Conservation (phyloP, 139 green algal species). For the Astrephomene gubernaculifera region DNA sequence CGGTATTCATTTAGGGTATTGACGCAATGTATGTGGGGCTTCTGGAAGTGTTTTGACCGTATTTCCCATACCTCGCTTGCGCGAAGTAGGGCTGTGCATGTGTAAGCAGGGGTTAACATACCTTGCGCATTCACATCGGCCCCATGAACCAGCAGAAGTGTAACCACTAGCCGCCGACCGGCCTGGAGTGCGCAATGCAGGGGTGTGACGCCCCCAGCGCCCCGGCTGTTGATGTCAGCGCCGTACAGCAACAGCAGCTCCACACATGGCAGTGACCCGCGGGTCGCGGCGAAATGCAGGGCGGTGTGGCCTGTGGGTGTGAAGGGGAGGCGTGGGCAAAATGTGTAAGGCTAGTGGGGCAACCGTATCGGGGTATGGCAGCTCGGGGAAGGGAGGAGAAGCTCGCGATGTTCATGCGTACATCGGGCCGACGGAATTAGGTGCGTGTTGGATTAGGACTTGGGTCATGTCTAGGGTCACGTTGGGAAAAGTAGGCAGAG, state of each 20-base stretch:
- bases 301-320: constrained; percentile 1
- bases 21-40: no score
- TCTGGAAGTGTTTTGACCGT: no score
- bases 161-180: neutral
- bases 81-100: no score
- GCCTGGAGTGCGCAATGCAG: constrained; percentile 29
- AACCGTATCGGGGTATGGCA: neutral
- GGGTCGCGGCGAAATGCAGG: neutral
- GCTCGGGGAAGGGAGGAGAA: neutral
- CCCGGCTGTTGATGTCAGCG: neutral
- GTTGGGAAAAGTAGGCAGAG: neutral
- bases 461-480: neutral
- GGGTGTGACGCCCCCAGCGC: neutral
- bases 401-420: neutral
- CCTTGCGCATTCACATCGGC: constrained; percentile 26
- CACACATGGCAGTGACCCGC: neutral
- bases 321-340: neutral
- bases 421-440: neutral
- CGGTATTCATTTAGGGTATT: no score
- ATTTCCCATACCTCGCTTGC: no score
- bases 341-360: neutral
- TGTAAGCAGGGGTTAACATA: no score
- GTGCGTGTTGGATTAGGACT: no score
- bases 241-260: constrained; percentile 38
- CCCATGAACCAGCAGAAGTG: constrained; percentile 24